phyloP scores from a whole-genome alignment of 192 early-diverging fungal genomes.

The Coemansia sp. region DNA sequence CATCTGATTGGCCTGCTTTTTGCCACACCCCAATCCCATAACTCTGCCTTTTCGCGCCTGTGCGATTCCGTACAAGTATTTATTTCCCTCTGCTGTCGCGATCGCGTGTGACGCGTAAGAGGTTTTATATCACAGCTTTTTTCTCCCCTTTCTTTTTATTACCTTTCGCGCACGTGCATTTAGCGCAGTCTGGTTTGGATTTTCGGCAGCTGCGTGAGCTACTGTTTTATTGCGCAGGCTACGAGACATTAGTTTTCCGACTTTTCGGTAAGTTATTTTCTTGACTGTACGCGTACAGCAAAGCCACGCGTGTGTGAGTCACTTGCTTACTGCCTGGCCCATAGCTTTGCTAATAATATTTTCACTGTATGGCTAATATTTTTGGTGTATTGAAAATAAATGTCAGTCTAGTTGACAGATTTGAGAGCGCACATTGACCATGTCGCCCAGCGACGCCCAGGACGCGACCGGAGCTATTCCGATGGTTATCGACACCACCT shows the following conservation, averaged over 20 bases:
- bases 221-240: not conserved
- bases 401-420: not conserved
- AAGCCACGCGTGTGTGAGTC: not conserved
- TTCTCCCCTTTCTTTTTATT: conserved; percentile 4
- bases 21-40: not conserved
- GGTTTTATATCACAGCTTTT: too few species aligned
- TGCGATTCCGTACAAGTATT: not conserved
- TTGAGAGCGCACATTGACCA: not conserved
- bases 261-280: not conserved
- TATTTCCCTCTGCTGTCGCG: not conserved
- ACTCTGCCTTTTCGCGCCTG: not conserved
- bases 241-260: not conserved
- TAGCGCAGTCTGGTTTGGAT: not conserved
- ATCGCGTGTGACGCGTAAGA: conserved; percentile 9
- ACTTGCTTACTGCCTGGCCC: not conserved
- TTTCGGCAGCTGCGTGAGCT: not conserved
- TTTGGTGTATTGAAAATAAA: not conserved
- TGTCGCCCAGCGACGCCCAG: conserved; percentile 35
- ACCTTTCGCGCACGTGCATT: conserved; percentile 1
- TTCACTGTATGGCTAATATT: not conserved
- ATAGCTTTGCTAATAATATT: not conserved
- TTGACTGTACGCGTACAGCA: not conserved
- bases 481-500: conserved; percentile 29
- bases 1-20: conserved; percentile 10
- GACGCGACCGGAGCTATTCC: conserved; percentile 12